A percentile compares a stretch with the other conserved stretches of the same genome.
These are phyloP conservation scores for Penium margaritaceum DNA, from an alignment of 139 green algal species.

Conservation along the genomic window DNA sequence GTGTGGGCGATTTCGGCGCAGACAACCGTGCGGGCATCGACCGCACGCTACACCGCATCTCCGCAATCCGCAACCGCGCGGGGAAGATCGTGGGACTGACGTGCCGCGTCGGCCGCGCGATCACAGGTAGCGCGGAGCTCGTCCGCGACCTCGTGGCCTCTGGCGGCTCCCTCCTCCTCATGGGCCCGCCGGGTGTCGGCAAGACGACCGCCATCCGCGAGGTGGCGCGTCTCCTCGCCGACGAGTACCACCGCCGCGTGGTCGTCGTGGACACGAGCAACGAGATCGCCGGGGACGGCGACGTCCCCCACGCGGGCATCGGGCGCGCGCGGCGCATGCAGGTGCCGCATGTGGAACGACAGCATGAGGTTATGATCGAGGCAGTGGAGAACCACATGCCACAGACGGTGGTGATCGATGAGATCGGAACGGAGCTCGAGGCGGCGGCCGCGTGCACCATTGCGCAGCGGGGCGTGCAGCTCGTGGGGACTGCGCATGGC, in stretches of 20 bases:
- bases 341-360: constrained; percentile 42
- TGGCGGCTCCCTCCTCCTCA: constrained; percentile 46
- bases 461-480: constrained; percentile 69
- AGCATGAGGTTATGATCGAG: constrained; percentile 55
- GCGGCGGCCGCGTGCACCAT: constrained; percentile 64
- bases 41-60: constrained; percentile 84
- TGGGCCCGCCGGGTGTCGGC: constrained; percentile 61
- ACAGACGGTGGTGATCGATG: constrained; percentile 71
- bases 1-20: constrained; percentile 68
- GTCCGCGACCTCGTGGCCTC: constrained; percentile 45
- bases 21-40: constrained; percentile 91
- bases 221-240: constrained; percentile 59
- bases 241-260: constrained; percentile 55
- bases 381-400: constrained; percentile 83
- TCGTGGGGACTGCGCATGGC: constrained; percentile 74
- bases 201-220: constrained; percentile 79
- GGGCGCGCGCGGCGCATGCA: constrained; percentile 52
- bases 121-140: constrained; percentile 57
- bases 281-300: constrained; percentile 83
- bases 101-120: constrained; percentile 61
- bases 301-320: constrained; percentile 63
- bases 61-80: constrained; percentile 68
- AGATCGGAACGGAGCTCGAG: constrained; percentile 71
- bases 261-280: constrained; percentile 89
- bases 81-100: constrained; percentile 69